These are phyloP conservation scores for Babesia bovis DNA, from an alignment of 169 alveolate species.

Conservation along the genomic window DNA sequence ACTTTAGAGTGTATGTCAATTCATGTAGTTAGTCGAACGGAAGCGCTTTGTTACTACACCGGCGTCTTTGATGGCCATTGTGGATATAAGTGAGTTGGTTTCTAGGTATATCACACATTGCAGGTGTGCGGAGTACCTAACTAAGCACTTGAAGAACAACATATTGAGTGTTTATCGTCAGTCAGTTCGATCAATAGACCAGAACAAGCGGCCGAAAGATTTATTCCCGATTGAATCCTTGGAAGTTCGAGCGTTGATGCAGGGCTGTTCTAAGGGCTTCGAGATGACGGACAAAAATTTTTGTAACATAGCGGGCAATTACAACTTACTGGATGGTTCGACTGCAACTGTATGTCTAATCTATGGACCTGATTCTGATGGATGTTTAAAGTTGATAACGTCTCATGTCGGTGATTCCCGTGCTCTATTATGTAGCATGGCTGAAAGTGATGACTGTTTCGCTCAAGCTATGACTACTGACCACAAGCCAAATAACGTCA, in stretches of 20 bases:
- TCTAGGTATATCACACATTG: background rate
- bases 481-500: slow-evolving; percentile 75
- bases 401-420: slow-evolving; percentile 80
- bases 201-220: background rate
- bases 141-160: slow-evolving; percentile 78
- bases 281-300: slow-evolving; percentile 81
- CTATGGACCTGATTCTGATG: slow-evolving; percentile 76
- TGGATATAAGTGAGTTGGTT: slow-evolving; percentile 70
- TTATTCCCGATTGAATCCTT: slow-evolving; percentile 15
- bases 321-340: slow-evolving; percentile 50
- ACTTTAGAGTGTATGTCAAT: slow-evolving; percentile 76
- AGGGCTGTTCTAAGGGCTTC: slow-evolving; percentile 72
- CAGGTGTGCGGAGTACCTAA: slow-evolving; percentile 80
- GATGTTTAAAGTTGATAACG: slow-evolving; percentile 67
- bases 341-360: slow-evolving; percentile 69
- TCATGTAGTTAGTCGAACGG: slow-evolving; percentile 68
- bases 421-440: slow-evolving; percentile 67
- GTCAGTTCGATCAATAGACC: slow-evolving; percentile 15
- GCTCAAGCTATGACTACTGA: slow-evolving; percentile 61
- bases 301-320: slow-evolving; percentile 58
- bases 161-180: slow-evolving; percentile 78
- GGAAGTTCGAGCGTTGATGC: slow-evolving; percentile 58
- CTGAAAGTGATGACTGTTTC: slow-evolving; percentile 42
- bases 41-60: slow-evolving; percentile 78
- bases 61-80: slow-evolving; percentile 84